These are phyloP conservation scores for Exophiala dermatitidis DNA, from an alignment of 2,329 filamentous ascomycete genomes.

Conservation along the genomic window DNA sequence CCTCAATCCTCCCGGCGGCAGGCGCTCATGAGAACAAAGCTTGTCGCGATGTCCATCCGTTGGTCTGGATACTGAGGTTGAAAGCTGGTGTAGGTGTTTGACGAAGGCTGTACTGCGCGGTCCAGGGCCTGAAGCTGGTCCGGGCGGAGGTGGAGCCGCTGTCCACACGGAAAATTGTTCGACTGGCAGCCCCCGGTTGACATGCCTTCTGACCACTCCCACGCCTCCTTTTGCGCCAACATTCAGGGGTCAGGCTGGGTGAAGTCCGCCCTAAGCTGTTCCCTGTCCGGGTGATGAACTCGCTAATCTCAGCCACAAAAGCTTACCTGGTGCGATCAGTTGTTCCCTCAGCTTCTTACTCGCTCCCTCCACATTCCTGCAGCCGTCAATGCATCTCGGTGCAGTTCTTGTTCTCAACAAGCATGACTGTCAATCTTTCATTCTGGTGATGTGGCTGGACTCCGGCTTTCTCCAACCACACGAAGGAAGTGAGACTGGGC, in stretches of 20 bases:
- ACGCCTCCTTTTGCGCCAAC: background rate
- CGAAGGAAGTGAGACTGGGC: background rate
- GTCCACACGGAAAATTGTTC: conserved; percentile 2
- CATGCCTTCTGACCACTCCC: background rate
- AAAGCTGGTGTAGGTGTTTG: conserved; percentile 1
- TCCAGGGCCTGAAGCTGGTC: conserved; percentile 3
- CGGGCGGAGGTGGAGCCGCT: conserved; percentile 2
- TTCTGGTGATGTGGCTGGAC: background rate
- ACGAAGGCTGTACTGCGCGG: background rate
- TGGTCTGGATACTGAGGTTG: conserved; percentile 15
- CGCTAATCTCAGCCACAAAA: conserved; percentile 9
- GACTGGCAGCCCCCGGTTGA: background rate
- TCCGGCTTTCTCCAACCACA: background rate
- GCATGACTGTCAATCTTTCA: background rate
- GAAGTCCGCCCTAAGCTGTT: background rate
- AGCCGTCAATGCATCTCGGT: background rate
- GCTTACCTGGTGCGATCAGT: background rate
- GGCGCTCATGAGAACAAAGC: conserved; percentile 4
- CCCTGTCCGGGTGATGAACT: conserved; percentile 3
- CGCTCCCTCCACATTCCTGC: background rate
- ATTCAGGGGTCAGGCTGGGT: background rate
- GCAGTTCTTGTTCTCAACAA: background rate
- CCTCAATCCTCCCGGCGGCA: conserved; percentile 4
- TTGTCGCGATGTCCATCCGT: conserved; percentile 7
- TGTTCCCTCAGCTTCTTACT: background rate